Evolutionary conservation across 2,329 filamentous ascomycete species (phyloP), one percentile per base, ranked within the genome.

Genomic region (Zymoseptoria pseudotritici): DNA sequence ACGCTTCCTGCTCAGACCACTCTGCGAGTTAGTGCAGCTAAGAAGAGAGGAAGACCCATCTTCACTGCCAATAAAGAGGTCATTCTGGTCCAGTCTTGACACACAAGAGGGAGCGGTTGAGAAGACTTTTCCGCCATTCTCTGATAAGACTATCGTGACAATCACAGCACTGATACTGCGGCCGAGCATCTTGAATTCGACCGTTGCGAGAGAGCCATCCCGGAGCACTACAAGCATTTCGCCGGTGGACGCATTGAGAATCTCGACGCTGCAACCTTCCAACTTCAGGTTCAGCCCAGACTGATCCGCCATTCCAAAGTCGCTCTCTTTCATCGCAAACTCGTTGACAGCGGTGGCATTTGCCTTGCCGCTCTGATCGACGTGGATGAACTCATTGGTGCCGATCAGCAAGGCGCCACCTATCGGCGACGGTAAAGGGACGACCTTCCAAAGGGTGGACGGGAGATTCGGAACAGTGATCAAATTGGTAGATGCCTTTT

Each of bases 291-390:
- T 83, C 52, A 97, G 79, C 53, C 90, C 84, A 0, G 91, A 89
- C 74, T 97, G 93, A 72, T 99, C 94, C 4, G 84, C 83, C 72
- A 99, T 85, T 55, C 87, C 84, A 69, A 97, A 97, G 0, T 88
- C 84, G 2, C 93, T 96, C 64, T 85, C 84, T 62, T 89, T 84
- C 72, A 87, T 90, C 4, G 92, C 88, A 76, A 96, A 95, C 36
- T 90, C 84, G 70, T 99, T 99, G 64, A 99, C 90, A 3, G 89
- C 93, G 60, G 97, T 88, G 2, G 91, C 93, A 69, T 91, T 96
- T 11, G 91, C 84, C 74, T 96, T 97, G 29, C 94, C 94, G 10
- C 91, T 91, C 79, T 99, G 94, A 71, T 97, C 93, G 65, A 99
- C 86, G 73, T 99, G 94, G 61, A 99, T 89, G 63, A 99, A 76